phyloP scores from a whole-genome alignment of 768 basidiomycete genomes.

The Boletus subparvulus region DNA sequence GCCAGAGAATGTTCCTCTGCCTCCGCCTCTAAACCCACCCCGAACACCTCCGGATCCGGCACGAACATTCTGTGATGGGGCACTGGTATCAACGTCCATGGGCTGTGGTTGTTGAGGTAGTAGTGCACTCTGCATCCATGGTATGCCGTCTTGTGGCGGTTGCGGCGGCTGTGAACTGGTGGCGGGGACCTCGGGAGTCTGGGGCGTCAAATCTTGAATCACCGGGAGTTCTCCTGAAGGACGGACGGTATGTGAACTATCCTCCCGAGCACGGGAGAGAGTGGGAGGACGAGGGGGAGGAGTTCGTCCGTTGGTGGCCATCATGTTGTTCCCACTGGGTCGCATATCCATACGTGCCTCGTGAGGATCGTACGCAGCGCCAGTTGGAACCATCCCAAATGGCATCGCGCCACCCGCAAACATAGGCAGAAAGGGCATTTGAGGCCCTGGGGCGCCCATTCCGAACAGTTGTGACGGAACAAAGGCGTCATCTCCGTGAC shows the following conservation, averaged over 20 bases:
- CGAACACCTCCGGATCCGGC: constrained; percentile 39
- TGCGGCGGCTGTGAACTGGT: constrained; percentile 17
- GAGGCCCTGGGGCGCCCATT: constrained; percentile 43
- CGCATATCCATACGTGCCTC: constrained; percentile 82
- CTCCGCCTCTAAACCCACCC: constrained; percentile 47
- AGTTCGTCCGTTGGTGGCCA: constrained; percentile 31
- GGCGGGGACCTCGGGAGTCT: constrained; percentile 35
- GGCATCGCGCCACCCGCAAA: constrained; percentile 57
- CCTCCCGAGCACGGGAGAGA: constrained; percentile 56
- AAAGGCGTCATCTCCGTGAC: constrained; percentile 88
- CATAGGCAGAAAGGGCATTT: constrained; percentile 70
- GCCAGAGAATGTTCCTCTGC: constrained; percentile 59
- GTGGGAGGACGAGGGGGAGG: constrained; percentile 54
- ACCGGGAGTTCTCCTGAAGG: constrained; percentile 75
- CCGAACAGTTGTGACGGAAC: constrained; percentile 69
- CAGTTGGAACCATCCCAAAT: constrained; percentile 48
- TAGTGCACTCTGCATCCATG: constrained; percentile 22
- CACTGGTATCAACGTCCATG: constrained; percentile 37
- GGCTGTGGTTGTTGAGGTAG: constrained; percentile 10
- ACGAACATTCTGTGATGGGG: constrained; percentile 20
- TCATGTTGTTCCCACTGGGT: constrained; percentile 37
- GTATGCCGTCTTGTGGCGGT: constrained; percentile 20
- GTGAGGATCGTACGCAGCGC: constrained; percentile 70
- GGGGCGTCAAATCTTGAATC: constrained; percentile 79
- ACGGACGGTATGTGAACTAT: constrained; percentile 41